Evolutionary conservation across 2,329 filamentous ascomycete genomes (phyloP).

Genomic region (Stenocarpella maydis): DNA sequence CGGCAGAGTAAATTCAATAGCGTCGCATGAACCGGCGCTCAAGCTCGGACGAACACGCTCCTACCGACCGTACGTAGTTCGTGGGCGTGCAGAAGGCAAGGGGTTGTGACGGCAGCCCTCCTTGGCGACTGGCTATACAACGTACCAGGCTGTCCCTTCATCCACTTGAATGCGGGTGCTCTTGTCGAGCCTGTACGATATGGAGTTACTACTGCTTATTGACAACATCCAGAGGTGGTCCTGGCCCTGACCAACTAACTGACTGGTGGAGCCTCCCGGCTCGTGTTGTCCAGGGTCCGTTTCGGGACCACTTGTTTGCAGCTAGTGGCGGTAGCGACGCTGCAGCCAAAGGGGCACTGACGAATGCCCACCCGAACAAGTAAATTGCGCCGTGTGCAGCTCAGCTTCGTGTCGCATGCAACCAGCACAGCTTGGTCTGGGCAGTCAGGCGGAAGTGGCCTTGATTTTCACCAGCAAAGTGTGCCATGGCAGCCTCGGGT

Average conservation of each 20-base stretch:
- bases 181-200: background rate
- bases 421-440: background rate
- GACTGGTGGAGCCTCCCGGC: background rate
- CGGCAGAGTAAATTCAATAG: slow-evolving; percentile 1
- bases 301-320: slow-evolving; percentile 13
- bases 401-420: background rate
- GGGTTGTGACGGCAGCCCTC: background rate
- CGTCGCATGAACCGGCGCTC: background rate
- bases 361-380: slow-evolving; percentile 19
- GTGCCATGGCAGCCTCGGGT: background rate
- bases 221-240: background rate
- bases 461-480: background rate
- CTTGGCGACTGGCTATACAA: background rate
- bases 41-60: background rate
- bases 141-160: background rate
- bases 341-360: slow-evolving; percentile 17
- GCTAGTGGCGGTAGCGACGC: slow-evolving; percentile 22
- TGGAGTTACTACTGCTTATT: background rate
- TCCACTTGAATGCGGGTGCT: background rate
- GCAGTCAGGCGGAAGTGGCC: background rate
- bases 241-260: background rate
- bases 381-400: slow-evolving; percentile 20
- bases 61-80: background rate
- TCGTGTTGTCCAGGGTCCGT: slow-evolving; percentile 17
- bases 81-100: background rate